A percentile compares a stretch with the other conserved stretches of the same genome.
These are phyloP conservation scores for Pecoramyces ruminantium DNA, from an alignment of 192 early-diverging fungal genomes.

Conservation along the genomic window DNA sequence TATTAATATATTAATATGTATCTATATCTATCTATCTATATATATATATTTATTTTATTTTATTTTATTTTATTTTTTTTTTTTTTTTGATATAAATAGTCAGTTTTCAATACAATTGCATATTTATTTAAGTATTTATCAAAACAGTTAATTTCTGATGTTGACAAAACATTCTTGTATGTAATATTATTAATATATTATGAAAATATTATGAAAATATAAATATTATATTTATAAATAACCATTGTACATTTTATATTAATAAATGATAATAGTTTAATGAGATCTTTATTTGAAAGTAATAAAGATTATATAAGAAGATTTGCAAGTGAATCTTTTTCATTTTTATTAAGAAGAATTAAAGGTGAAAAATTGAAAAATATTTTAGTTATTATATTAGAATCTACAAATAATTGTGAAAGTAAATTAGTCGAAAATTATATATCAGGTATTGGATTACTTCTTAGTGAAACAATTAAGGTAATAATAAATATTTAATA, in stretches of 20 bases:
- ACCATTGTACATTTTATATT: neutral
- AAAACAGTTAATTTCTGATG: conserved; percentile 42
- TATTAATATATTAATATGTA: no score
- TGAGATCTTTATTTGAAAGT: conserved; percentile 53
- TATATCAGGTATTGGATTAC: conserved; percentile 55
- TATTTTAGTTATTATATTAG: conserved; percentile 45
- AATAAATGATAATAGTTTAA: conserved; percentile 16
- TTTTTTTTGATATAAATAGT: no score
- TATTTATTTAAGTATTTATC: conserved; percentile 82
- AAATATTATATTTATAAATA: neutral
- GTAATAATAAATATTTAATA: neutral
- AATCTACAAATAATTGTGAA: conserved; percentile 16
- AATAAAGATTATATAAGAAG: conserved; percentile 58
- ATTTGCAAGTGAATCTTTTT: conserved; percentile 84
- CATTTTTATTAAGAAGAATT: conserved; percentile 73
- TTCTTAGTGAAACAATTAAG: conserved; percentile 75
- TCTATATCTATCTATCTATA: no score
- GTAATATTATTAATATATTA: neutral
- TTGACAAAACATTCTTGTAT: conserved; percentile 55
- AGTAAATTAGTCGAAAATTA: conserved; percentile 17
- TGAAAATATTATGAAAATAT: no score
- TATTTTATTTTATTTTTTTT: no score
- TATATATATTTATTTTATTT: no score
- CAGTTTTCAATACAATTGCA: conserved; percentile 70
- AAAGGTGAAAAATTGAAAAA: conserved; percentile 32